Evolutionary conservation across 1,139 yeast genomes (phyloP).

Genomic region (Magnusiomyces fungicola): DNA sequence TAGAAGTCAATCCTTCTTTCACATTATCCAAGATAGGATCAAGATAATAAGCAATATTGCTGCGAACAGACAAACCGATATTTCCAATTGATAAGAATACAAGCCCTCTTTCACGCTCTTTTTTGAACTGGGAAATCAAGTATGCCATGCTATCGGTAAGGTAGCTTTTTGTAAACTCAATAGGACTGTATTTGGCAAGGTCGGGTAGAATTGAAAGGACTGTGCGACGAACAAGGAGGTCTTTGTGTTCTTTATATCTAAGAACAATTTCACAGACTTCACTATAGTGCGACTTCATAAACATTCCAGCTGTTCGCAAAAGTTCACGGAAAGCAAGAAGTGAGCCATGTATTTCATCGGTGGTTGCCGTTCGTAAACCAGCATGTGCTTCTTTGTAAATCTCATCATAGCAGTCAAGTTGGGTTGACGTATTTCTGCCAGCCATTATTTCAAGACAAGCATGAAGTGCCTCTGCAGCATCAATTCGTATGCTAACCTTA

Average conservation of each 20-base stretch:
- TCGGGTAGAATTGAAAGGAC: slow-evolving; percentile 76
- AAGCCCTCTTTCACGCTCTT: slow-evolving; percentile 67
- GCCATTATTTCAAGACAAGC: slow-evolving; percentile 72
- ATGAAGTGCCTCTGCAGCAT: slow-evolving; percentile 76
- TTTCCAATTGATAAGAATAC: slow-evolving; percentile 81
- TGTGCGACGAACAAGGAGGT: slow-evolving; percentile 70
- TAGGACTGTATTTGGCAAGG: slow-evolving; percentile 71
- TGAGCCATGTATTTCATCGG: slow-evolving; percentile 78
- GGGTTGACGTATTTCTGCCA: slow-evolving; percentile 64
- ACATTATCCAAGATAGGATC: slow-evolving; percentile 81
- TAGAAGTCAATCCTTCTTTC: slow-evolving; percentile 71
- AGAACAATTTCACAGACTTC: slow-evolving; percentile 71
- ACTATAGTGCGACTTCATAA: slow-evolving; percentile 64
- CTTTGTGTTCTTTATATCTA: slow-evolving; percentile 69
- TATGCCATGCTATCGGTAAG: slow-evolving; percentile 74
- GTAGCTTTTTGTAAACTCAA: slow-evolving; percentile 70
- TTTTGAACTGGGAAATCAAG: slow-evolving; percentile 70
- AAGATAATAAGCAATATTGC: slow-evolving; percentile 79
- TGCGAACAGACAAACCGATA: slow-evolving; percentile 75
- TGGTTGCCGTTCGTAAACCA: slow-evolving; percentile 35
- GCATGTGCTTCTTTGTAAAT: slow-evolving; percentile 54
- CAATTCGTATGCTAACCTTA: slow-evolving; percentile 65
- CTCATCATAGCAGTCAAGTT: slow-evolving; percentile 66
- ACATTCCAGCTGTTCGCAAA: slow-evolving; percentile 56
- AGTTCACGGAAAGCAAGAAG: slow-evolving; percentile 76